phyloP scores from a whole-genome alignment of 176 grass and related monocot species.

The Triticum dicoccoides region DNA sequence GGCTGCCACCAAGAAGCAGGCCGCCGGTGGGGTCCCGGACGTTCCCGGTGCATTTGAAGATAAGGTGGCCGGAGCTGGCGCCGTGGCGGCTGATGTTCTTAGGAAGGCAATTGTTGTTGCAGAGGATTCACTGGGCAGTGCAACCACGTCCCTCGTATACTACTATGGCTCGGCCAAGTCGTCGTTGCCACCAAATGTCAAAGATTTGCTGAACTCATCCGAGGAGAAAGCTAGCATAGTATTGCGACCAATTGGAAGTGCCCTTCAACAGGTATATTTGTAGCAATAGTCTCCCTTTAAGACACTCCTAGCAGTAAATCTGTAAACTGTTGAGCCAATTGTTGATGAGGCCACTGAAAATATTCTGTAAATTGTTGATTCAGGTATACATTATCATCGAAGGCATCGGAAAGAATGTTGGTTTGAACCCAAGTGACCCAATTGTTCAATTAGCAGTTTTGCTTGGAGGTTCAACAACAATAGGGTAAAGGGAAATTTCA shows the following conservation, averaged over 20 bases:
- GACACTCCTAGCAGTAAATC: not conserved
- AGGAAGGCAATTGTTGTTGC: slow-evolving; percentile 53
- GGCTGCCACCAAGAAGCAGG: slow-evolving; percentile 58
- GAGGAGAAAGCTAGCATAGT: slow-evolving; percentile 76
- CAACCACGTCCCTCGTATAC: slow-evolving; percentile 48
- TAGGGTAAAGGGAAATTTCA: slow-evolving; percentile 53
- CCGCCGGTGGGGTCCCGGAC: slow-evolving; percentile 28
- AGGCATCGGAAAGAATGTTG: slow-evolving; percentile 84
- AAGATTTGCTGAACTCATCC: slow-evolving; percentile 60
- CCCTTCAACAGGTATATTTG: slow-evolving; percentile 75
- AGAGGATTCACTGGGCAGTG: slow-evolving; percentile 70
- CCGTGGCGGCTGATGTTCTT: slow-evolving; percentile 49
- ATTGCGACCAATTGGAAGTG: slow-evolving; percentile 55
- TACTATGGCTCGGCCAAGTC: slow-evolving; percentile 83
- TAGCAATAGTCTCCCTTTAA: not conserved
- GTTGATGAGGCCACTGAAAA: not conserved
- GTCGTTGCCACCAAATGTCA: slow-evolving; percentile 67
- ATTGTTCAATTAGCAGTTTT: slow-evolving; percentile 68
- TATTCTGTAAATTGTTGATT: slow-evolving; percentile 10
- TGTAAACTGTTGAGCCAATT: not conserved
- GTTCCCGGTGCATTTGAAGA: slow-evolving; percentile 53
- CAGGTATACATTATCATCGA: slow-evolving; percentile 64
- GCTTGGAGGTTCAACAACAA: slow-evolving; percentile 65
- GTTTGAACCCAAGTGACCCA: slow-evolving; percentile 89
- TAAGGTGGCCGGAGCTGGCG: slow-evolving; percentile 51